phyloP scores from a whole-genome alignment of 2,329 filamentous ascomycete genomes.

The Colletotrichum navitas region DNA sequence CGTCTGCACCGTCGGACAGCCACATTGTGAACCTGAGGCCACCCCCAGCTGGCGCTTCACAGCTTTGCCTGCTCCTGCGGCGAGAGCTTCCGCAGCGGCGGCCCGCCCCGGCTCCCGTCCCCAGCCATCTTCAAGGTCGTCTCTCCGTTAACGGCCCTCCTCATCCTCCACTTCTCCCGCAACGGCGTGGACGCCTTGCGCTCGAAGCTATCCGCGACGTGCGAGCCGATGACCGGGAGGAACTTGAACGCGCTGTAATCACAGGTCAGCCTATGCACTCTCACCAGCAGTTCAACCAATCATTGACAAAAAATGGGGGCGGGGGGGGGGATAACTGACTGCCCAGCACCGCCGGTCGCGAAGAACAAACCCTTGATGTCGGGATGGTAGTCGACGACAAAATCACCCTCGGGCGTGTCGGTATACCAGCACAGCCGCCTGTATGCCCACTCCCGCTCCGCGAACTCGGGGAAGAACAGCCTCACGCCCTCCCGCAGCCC shows the following conservation, averaged over 20 bases:
- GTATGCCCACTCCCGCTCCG: conserved; percentile 62
- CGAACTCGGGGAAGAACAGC: conserved; percentile 67
- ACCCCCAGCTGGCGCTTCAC: conserved; percentile 8
- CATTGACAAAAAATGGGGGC: conserved; percentile 46
- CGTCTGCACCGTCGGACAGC: neutral
- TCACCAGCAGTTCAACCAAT: conserved; percentile 61
- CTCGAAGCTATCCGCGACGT: conserved; percentile 50
- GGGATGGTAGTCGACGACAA: conserved; percentile 70
- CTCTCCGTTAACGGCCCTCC: conserved; percentile 15
- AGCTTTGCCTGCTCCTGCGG: conserved; percentile 48
- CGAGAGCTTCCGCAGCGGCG: conserved; percentile 46
- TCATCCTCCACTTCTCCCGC: conserved; percentile 49
- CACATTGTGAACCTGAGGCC: neutral
- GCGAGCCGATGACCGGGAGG: conserved; percentile 45
- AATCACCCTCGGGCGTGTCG: conserved; percentile 74
- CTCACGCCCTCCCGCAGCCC: conserved; percentile 64
- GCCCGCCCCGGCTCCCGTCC: conserved; percentile 50
- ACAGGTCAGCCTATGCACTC: conserved; percentile 57
- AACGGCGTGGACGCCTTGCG: conserved; percentile 46
- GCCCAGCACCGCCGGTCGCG: conserved; percentile 62
- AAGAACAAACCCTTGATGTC: conserved; percentile 59
- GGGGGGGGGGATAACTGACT: conserved; percentile 62
- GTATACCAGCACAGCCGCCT: conserved; percentile 74
- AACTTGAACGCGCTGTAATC: conserved; percentile 54
- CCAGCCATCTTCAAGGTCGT: conserved; percentile 43